A percentile compares a stretch with the other conserved stretches of the same genome.
Evolutionary conservation across 192 early-diverging fungal genomes (phyloP).

Genomic region (Ambispora gerdemannii): DNA sequence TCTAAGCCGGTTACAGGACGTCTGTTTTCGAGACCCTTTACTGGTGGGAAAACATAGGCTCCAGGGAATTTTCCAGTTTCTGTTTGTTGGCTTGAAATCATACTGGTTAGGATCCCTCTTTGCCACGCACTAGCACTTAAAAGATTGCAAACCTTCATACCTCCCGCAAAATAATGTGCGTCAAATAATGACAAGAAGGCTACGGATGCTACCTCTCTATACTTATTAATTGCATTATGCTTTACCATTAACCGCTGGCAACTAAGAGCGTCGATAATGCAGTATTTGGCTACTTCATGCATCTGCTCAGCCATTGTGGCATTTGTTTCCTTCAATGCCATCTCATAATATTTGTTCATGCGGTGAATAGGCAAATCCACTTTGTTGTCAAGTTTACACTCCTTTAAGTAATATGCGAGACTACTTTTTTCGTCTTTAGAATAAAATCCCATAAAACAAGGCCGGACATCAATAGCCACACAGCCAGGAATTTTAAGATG

Average conservation of each 20-base stretch:
- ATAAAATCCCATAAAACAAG: not conserved
- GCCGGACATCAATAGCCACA: not conserved
- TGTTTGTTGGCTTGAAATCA: not conserved
- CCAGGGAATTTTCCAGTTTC: conserved; percentile 10
- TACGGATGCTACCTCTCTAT: conserved; percentile 10
- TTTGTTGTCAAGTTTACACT: not conserved
- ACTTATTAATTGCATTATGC: conserved; percentile 18
- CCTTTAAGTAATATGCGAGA: not conserved
- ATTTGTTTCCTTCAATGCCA: too few relatives aligned
- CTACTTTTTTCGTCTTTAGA: not conserved
- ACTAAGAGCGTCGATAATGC: not conserved
- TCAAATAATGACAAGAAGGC: conserved; percentile 6
- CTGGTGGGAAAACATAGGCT: conserved; percentile 15
- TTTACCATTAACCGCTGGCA: conserved; percentile 20
- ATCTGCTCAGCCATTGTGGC: not conserved
- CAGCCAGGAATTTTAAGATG: conserved; percentile 1
- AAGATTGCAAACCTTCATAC: conserved; percentile 21
- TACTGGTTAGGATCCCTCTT: not conserved
- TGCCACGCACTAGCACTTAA: conserved; percentile 3
- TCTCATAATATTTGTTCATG: not conserved
- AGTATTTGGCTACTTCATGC: conserved; percentile 1
- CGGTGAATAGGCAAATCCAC: not conserved
- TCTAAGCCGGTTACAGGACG: conserved; percentile 7
- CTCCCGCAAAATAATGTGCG: conserved; percentile 14
- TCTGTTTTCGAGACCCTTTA: conserved; percentile 19